A percentile compares a stretch with the other conserved stretches of the same genome.
Evolutionary conservation across 2,329 filamentous ascomycete species (phyloP).

Genomic region (Metarhizium guizhouense): DNA sequence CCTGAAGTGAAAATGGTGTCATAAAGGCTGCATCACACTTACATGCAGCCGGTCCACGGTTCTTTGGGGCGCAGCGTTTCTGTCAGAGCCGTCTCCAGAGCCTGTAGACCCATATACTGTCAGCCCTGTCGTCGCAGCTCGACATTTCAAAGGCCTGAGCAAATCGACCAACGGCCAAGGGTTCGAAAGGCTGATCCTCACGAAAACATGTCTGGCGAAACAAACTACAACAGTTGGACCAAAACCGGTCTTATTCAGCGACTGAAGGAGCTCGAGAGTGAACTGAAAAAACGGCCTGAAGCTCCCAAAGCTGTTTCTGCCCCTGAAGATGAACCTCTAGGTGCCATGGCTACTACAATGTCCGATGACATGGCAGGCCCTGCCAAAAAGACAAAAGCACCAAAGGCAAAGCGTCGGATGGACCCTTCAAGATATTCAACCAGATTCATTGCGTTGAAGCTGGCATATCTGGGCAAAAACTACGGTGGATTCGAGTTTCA

Average conservation of each 20-base stretch:
- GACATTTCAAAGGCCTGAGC: constrained; percentile 4
- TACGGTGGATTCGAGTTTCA: constrained; percentile 95
- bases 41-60: constrained; percentile 19
- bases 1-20: background rate
- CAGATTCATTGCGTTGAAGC: constrained; percentile 79
- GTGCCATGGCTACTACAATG: background rate
- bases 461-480: constrained; percentile 82
- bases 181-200: background rate
- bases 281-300: constrained; percentile 42
- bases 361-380: background rate
- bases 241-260: constrained; percentile 59
- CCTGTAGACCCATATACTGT: constrained; percentile 2
- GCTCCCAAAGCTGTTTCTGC: constrained; percentile 18
- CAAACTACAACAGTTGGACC: constrained; percentile 57
- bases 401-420: constrained; percentile 46
- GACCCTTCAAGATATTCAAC: constrained; percentile 77
- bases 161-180: background rate
- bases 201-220: constrained; percentile 21
- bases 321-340: background rate
- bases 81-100: constrained; percentile 12
- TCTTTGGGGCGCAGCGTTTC: constrained; percentile 17
- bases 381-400: constrained; percentile 17
- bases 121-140: constrained; percentile 6
- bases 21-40: constrained; percentile 7
- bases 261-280: constrained; percentile 57